Percentiles rank a stretch among this genome's conserved stretches.
Evolutionary conservation across 805 yeast species (phyloP).

Genomic region (Schwanniomyces yamadae): DNA sequence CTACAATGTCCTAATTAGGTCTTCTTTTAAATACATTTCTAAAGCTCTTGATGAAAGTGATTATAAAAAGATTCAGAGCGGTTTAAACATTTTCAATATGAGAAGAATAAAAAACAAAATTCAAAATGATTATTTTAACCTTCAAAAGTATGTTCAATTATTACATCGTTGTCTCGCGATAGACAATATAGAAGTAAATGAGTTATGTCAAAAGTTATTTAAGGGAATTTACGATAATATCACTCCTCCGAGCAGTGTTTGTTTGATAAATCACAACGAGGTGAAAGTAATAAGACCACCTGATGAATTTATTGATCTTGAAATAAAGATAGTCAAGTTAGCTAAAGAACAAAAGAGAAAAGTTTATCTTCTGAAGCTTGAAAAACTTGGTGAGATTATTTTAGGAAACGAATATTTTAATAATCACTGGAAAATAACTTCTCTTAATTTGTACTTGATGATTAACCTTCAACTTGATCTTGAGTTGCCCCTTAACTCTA

Average conservation of each 20-base stretch:
- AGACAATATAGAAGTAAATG: constrained; percentile 55
- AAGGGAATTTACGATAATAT: constrained; percentile 27
- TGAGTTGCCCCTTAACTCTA: constrained; percentile 45
- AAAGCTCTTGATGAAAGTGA: constrained; percentile 51
- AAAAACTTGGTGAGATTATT: constrained; percentile 40
- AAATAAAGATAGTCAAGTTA: constrained; percentile 55
- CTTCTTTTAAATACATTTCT: constrained; percentile 48
- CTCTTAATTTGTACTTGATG: constrained; percentile 49
- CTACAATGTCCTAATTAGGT: constrained; percentile 51
- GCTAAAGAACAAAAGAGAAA: constrained; percentile 63
- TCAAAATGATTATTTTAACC: constrained; percentile 54
- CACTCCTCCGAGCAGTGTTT: constrained; percentile 38
- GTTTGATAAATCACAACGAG: constrained; percentile 47
- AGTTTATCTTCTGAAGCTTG: constrained; percentile 39
- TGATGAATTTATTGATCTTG: constrained; percentile 54
- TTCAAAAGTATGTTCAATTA: constrained; percentile 47
- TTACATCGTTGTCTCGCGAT: constrained; percentile 54
- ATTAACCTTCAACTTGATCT: constrained; percentile 52
- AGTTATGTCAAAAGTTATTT: constrained; percentile 53
- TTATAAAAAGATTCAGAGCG: constrained; percentile 59
- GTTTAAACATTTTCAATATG: constrained; percentile 55
- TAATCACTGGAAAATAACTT: constrained; percentile 58
- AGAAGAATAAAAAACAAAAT: constrained; percentile 59
- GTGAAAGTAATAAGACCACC: constrained; percentile 58
- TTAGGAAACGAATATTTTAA: constrained; percentile 24